phyloP scores from a whole-genome alignment of 257 asterid genomes.

The Galeopsis tetrahit region DNA sequence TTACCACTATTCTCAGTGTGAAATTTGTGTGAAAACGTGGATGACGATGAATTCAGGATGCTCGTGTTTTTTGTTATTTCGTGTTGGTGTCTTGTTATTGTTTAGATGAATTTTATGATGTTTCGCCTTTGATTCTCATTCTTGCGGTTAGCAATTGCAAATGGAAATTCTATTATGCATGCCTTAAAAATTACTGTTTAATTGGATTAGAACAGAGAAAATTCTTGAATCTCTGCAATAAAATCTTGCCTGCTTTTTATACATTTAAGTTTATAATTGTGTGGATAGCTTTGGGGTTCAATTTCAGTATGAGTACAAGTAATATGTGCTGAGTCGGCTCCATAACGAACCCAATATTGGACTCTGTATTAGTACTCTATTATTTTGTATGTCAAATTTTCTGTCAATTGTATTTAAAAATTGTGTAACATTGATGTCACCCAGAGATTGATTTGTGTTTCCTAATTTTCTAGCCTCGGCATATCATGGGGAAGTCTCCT shows the following conservation, averaged over 20 bases:
- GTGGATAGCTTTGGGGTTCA: background rate
- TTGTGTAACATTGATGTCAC: slow-evolving; percentile 22
- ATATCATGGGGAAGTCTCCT: slow-evolving; percentile 82
- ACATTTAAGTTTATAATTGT: background rate
- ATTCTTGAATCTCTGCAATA: background rate
- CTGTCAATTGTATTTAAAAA: background rate
- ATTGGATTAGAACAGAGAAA: background rate
- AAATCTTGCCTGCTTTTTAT: background rate
- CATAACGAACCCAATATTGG: background rate
- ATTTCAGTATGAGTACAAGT: background rate
- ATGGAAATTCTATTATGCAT: background rate
- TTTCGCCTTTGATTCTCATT: slow-evolving; percentile 17
- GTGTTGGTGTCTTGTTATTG: background rate
- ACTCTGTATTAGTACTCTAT: background rate
- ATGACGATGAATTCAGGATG: background rate
- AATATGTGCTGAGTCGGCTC: background rate
- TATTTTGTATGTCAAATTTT: background rate
- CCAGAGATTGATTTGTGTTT: slow-evolving; percentile 40
- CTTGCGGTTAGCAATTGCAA: background rate
- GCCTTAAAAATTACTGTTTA: background rate
- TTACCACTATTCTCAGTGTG: background rate
- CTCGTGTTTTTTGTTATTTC: background rate
- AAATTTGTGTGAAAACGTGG: background rate
- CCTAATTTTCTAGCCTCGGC: slow-evolving; percentile 19
- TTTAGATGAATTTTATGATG: background rate